These are phyloP conservation scores for Gnomoniopsis smithogilvyi DNA, from an alignment of 2,329 filamentous ascomycete species.

Conservation along the genomic window DNA sequence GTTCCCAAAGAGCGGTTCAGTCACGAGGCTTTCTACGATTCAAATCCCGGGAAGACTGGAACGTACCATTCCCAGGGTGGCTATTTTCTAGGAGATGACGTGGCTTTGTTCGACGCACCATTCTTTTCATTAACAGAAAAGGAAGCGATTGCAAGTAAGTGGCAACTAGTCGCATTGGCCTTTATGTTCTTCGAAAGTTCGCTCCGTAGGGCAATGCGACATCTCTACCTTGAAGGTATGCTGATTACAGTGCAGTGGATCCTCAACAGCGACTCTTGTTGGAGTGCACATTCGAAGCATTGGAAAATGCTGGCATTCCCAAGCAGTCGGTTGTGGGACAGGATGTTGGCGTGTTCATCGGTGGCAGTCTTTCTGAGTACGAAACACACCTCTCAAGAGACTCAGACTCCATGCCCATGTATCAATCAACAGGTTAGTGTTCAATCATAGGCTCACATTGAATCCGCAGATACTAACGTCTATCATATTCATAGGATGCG, in stretches of 20 bases:
- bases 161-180: neutral
- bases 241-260: conserved; percentile 37
- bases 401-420: conserved; percentile 41
- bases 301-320: conserved; percentile 50
- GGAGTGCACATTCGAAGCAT: conserved; percentile 51
- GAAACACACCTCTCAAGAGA: conserved; percentile 41
- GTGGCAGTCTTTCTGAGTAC: conserved; percentile 46
- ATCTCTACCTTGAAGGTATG: no score
- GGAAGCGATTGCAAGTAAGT: conserved; percentile 34
- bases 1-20: conserved; percentile 47
- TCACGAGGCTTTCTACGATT: conserved; percentile 34
- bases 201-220: no score
- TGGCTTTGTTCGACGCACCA: conserved; percentile 46
- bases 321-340: conserved; percentile 44
- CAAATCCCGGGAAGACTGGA: conserved; percentile 40
- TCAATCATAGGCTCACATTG: neutral
- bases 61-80: conserved; percentile 34
- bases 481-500: conserved; percentile 32
- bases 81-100: conserved; percentile 44
- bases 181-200: neutral
- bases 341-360: conserved; percentile 49
- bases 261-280: conserved; percentile 51
- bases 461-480: neutral
- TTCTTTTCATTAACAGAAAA: conserved; percentile 52
- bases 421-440: conserved; percentile 45